Evolutionary conservation across 768 basidiomycete species (phyloP), one percentile per base, ranked within the genome.

Genomic region (Boletus eberwhitei): DNA sequence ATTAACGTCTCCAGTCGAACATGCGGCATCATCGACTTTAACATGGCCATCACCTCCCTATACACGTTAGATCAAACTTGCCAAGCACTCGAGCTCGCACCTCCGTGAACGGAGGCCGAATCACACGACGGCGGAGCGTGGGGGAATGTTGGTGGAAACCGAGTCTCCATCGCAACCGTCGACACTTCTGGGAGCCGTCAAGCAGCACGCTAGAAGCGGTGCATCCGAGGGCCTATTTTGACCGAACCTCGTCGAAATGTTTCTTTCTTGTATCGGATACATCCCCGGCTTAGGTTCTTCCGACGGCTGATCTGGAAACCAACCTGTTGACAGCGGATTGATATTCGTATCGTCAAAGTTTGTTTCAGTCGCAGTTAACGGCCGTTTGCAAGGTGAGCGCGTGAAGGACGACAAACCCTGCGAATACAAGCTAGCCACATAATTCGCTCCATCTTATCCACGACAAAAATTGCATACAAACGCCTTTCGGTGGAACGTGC

Each of bases 111-210:
- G 86, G 84, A 0, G 88, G 88, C 24, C 83, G 84, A 22, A 90
- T 77, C 32, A 89, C 83, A 52, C 88, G 79, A 89, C 0, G 89
- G 88, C 1, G 87, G 89, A 9, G 81, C 75, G 60, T 83, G 78
- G 0, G 88, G 88, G 65, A 82, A 89, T 17, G 73, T 75, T 1
- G 81, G 76, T 8, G 84, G 85, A 63, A 87, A 90, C 34, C 85
- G 73, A 49, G 89, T 83, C 64, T 89, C 88, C 60, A 91, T 83
- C 17, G 88, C 79, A 42, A 91, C 68, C 1, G 86, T 81, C 80
- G 48, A 90, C 62, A 41, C 76, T 74, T 61, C 85, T 83, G 38
- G 22, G 17, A 8, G 21, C 0, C 39, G 22, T 46, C 37, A 55
- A 8, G 34, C 14, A 42, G 12, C 42, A 9, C 3, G 12, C 12